Evolutionary conservation across 345 rosid genomes (phyloP), one percentile per base, ranked within the genome.

Genomic region (Eucalyptus tenuipes): DNA sequence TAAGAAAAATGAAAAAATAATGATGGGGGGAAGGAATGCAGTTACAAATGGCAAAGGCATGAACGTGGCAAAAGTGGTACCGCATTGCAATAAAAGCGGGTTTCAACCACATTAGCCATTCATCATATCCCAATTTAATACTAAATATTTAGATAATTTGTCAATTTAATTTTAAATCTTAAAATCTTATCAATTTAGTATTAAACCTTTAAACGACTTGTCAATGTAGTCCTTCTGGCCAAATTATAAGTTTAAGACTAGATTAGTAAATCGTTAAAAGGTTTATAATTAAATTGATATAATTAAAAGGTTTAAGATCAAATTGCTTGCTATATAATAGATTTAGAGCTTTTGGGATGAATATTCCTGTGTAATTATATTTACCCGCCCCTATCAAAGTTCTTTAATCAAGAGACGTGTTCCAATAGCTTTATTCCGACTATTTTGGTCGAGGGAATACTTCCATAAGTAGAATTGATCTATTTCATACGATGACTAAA

Each of bases 161-260:
- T 52, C 3, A 10, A 22, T 55, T 55, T 55, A 22, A 0, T 10
- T 22, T 55, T 55, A 24, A 24, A 24, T 0, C 1, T 55, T 55
- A 24, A 6, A 55, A 10, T 55, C 5, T 0, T 24, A 0, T 55
- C 29, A 4, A 55, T 55, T 55, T 24, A 55, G 6, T 55, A 55
- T 10, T 55, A 55, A 55, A 22, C 0, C 27, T 55, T 55, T 55
- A 52, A 52, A 55, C 12, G 7, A 55, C 27, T 55, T 55, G 27
- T 27, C 12, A 55, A 55, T 9, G 2, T 55, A 55, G 61, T 55
- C 11, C 1, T 55, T 55, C 0, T 2, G 0, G 18, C 5, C 59
- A 55, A 55, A 55, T 55, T 55, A 55, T 24, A 55, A 24, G 5
- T 55, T 55, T 55, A 55, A 24, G 12, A 22, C 61, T 55, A 22